phyloP scores from a whole-genome alignment of 495 filamentous ascomycete species.

The Aspergillus homomorphus region DNA sequence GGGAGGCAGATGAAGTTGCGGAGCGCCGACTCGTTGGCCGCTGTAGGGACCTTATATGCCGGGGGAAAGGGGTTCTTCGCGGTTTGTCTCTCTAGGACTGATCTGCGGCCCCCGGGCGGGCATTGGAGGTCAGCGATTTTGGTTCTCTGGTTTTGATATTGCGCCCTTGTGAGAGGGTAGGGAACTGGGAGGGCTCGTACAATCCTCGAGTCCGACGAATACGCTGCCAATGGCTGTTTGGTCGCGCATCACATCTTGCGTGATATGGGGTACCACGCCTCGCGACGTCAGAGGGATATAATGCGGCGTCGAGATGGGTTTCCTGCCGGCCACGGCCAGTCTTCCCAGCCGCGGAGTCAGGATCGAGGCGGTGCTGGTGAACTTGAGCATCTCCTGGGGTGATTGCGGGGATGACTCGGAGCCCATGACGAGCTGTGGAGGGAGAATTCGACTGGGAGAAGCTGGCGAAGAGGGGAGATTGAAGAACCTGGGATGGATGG shows the following conservation, averaged over 20 bases:
- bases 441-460: conserved; percentile 3
- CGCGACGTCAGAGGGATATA: conserved; percentile 77
- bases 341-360: conserved; percentile 58
- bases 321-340: conserved; percentile 57
- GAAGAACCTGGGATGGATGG: conserved; percentile 1
- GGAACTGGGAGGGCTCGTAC: conserved; percentile 50
- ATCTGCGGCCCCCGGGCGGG: conserved; percentile 34
- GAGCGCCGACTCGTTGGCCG: conserved; percentile 50
- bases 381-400: conserved; percentile 28
- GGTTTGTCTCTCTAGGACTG: conserved; percentile 71
- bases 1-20: conserved; percentile 68
- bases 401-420: conserved; percentile 15
- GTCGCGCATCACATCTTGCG: conserved; percentile 74
- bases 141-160: background rate
- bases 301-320: conserved; percentile 71
- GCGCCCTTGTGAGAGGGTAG: background rate
- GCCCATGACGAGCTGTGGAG: conserved; percentile 27
- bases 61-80: conserved; percentile 46
- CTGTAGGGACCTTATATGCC: conserved; percentile 44
- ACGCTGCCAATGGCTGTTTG: conserved; percentile 63
- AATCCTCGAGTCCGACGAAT: conserved; percentile 89
- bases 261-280: conserved; percentile 79
- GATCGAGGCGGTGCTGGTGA: conserved; percentile 29
- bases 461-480: conserved; percentile 18
- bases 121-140: conserved; percentile 27